phyloP scores from a whole-genome alignment of 2,329 filamentous ascomycete species.

The Lachnum nothofagi region DNA sequence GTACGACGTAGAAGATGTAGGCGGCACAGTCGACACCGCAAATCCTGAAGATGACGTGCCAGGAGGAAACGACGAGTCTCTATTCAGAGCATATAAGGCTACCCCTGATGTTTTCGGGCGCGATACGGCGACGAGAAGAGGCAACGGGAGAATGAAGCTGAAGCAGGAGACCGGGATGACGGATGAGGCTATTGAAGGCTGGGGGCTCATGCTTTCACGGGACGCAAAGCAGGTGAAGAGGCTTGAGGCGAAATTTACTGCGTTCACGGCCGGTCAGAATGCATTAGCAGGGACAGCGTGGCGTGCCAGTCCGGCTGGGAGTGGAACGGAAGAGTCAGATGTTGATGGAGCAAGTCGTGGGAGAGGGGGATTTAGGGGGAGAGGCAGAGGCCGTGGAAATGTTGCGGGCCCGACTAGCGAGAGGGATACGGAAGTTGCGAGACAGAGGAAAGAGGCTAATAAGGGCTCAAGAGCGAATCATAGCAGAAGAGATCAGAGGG shows the following conservation, averaged over 20 bases:
- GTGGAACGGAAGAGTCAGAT: conserved; percentile 54
- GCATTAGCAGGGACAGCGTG: conserved; percentile 64
- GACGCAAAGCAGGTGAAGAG: conserved; percentile 63
- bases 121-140: conserved; percentile 63
- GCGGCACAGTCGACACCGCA: conserved; percentile 72
- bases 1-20: conserved; percentile 88
- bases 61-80: conserved; percentile 59
- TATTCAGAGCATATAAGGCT: conserved; percentile 69
- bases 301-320: conserved; percentile 47
- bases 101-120: conserved; percentile 64
- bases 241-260: conserved; percentile 65
- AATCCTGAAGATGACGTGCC: conserved; percentile 46
- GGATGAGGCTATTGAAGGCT: conserved; percentile 90
- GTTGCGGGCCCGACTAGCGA: conserved; percentile 62
- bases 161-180: conserved; percentile 80
- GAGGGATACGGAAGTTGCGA: conserved; percentile 65
- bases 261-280: conserved; percentile 61
- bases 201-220: conserved; percentile 78
- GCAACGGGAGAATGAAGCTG: conserved; percentile 57
- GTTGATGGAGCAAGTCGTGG: conserved; percentile 41
- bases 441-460: conserved; percentile 73
- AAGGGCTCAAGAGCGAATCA: conserved; percentile 83
- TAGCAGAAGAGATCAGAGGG: conserved; percentile 68
- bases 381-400: conserved; percentile 44
- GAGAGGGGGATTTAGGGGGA: conserved; percentile 41